Percentiles rank a stretch among this genome's conserved stretches.
These are phyloP conservation scores for Trametes punicea DNA, from an alignment of 768 basidiomycete species.

Conservation along the genomic window DNA sequence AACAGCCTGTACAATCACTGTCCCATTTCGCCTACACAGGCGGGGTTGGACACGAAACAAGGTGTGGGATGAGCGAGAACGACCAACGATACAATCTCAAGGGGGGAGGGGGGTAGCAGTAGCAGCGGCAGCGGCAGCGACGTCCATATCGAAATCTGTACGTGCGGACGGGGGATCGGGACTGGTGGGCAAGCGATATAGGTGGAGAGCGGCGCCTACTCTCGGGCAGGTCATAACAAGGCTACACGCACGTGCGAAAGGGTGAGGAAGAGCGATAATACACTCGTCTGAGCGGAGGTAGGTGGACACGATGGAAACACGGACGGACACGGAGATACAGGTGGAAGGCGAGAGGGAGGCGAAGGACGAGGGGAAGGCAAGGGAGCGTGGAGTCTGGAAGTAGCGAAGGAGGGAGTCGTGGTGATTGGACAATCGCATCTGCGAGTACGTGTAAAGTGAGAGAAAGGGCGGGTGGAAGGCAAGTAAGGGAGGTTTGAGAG, in stretches of 20 bases:
- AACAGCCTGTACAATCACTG: too few relatives aligned
- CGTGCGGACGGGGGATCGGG: too few relatives aligned
- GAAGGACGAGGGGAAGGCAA: neutral
- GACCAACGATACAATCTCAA: slow-evolving; percentile 13
- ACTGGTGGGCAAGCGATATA: neutral
- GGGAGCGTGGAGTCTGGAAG: too few relatives aligned
- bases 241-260: neutral
- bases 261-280: neutral
- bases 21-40: too few relatives aligned
- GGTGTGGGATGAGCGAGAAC: too few relatives aligned
- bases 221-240: neutral
- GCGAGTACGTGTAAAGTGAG: neutral
- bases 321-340: neutral
- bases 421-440: neutral
- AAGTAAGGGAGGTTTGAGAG: neutral
- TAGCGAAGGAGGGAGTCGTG: neutral
- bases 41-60: too few relatives aligned
- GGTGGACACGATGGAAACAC: too few relatives aligned
- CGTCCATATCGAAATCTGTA: slow-evolving; percentile 7
- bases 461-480: neutral
- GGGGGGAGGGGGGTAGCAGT: too few relatives aligned
- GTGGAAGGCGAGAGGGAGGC: too few relatives aligned
- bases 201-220: neutral
- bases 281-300: too few relatives aligned
- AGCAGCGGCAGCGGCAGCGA: neutral